phyloP scores from a whole-genome alignment of 192 early-diverging fungal genomes.

The Rhizophagus prolifer region DNA sequence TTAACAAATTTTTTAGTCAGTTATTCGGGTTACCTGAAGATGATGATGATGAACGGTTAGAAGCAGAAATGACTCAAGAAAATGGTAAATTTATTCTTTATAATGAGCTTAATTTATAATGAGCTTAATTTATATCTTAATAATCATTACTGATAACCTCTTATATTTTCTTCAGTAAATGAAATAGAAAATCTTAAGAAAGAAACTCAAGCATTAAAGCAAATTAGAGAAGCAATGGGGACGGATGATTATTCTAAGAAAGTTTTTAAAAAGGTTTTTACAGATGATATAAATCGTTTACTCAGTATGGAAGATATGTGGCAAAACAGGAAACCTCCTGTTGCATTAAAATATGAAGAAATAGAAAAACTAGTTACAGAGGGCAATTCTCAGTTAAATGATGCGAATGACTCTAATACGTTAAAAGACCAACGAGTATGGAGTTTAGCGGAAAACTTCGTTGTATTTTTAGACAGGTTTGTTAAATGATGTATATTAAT shows the following conservation, averaged over 20 bases:
- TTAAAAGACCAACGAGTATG: slow-evolving; percentile 71
- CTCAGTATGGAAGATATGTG: slow-evolving; percentile 88
- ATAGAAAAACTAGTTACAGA: slow-evolving; percentile 29
- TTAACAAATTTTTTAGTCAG: slow-evolving; percentile 39
- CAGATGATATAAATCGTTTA: slow-evolving; percentile 74
- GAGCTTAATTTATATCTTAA: neutral
- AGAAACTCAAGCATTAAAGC: slow-evolving; percentile 72
- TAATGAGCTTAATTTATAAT: neutral
- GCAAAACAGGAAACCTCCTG: slow-evolving; percentile 71
- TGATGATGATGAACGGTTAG: slow-evolving; percentile 45
- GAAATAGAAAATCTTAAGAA: slow-evolving; percentile 73
- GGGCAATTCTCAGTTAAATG: slow-evolving; percentile 20
- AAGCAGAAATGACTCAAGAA: slow-evolving; percentile 35
- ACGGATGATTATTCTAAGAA: slow-evolving; percentile 55
- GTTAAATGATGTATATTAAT: neutral
- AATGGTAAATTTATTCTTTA: slow-evolving; percentile 49
- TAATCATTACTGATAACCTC: neutral
- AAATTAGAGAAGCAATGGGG: slow-evolving; percentile 62
- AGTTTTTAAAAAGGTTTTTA: slow-evolving; percentile 84
- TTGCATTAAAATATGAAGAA: slow-evolving; percentile 58
- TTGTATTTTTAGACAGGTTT: slow-evolving; percentile 74
- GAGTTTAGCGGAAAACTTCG: slow-evolving; percentile 67
- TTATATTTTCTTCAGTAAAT: slow-evolving; percentile 45
- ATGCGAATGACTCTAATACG: slow-evolving; percentile 24
- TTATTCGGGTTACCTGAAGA: slow-evolving; percentile 77